Evolutionary conservation across 1,284 basidiomycete species (phyloP), one percentile per base, ranked within the genome.

Genomic region (Lentinus polychrous): DNA sequence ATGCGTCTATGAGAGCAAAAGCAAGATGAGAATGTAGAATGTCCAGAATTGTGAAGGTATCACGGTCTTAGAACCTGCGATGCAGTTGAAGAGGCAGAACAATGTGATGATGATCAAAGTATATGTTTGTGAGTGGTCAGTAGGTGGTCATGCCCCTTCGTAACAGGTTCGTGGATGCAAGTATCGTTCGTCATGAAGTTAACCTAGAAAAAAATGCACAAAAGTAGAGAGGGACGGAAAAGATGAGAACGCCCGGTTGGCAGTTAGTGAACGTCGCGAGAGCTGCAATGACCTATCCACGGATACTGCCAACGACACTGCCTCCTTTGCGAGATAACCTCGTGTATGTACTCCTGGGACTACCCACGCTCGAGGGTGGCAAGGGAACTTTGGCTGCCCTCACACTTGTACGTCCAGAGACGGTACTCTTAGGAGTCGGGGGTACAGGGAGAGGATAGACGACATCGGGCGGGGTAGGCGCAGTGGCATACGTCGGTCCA

Each of bases 291-390:
- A 8, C 24, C 14, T 20, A 33, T n/a, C 22, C 42, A n/a, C 23
- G 24, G 8, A 3, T 12, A 11, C 44, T 45, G 2, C 44, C 44
- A 17, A 36, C 31, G 3, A 10, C 34, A 24, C 44, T 45, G 15
- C 44, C 44, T 12, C 31, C 34, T 40, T 24, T 38, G 22, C 34
- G 38, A 12, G 45, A 46, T 12, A 46, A 6, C 37, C 27, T 38
- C 23, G 45, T 46, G 31, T 46, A 46, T 8, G 17, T 33, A 8
- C 35, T 39, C 14, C 12, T 44, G 12, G 47, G 47, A 38, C 56
- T 56, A 20, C 44, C 49, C 5, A 51, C 47, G 10, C 45, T 50
- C 8, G 51, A 54, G 38, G 59, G 50, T 2, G 59, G 58, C 20
- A 59, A 51, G 10, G 60, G 52, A 8, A 54, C 48, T 4, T 51